Base-by-base conservation (phyloP, 2,329 filamentous ascomycete genomes). In the Diplocarpon rosae region DNA sequence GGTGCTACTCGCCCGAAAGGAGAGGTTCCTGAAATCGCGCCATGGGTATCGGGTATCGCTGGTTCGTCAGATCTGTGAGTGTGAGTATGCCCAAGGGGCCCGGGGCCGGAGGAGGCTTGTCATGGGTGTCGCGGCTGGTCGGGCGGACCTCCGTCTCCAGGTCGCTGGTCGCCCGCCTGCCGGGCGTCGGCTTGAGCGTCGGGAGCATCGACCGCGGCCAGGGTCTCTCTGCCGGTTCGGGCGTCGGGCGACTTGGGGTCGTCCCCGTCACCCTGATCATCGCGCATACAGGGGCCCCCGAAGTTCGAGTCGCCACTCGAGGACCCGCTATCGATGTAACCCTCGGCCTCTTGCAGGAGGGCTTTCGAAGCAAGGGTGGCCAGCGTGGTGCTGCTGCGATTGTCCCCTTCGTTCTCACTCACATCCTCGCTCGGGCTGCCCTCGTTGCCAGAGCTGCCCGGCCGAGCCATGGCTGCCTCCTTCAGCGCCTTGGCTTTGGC, bases 401-500 rank as follows among this genome's bases (percentile, higher is more conserved):
- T 51, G 15, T 57, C 56, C 34, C 39, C 47, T 37, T 59, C 59
- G 35, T 54, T 58, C 11, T 59, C 59, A 40, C 55, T 59, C 10
- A 50, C 50, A 39, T 59, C 55, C 31, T 54, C 53, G 41, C 53
- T 59, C 9, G 52, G 49, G 27, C 52, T 46, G 16, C 47, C 51
- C 33, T 56, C 56, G 14, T 56, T 53, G n/a, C 53, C 52, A 27
- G 56, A 54, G 37, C 56, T 58, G 16, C 48, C 52, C 20, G 59
- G 58, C 43, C 55, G 52, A 27, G 53, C 49, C 37, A 56, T 50
- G 3, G 52, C 53, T 37, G 58, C 55, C 30, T 58, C 53, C 17
- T 54, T 47, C 5, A 61, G 51, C 36, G 55, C 56, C 16, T 60
- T 56, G 1, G 59, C 59, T 40, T 57, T 59, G 3, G 56, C 59